Evolutionary conservation across 108 stramenopile species (phyloP).

Genomic region (Conticribra guillardii): DNA sequence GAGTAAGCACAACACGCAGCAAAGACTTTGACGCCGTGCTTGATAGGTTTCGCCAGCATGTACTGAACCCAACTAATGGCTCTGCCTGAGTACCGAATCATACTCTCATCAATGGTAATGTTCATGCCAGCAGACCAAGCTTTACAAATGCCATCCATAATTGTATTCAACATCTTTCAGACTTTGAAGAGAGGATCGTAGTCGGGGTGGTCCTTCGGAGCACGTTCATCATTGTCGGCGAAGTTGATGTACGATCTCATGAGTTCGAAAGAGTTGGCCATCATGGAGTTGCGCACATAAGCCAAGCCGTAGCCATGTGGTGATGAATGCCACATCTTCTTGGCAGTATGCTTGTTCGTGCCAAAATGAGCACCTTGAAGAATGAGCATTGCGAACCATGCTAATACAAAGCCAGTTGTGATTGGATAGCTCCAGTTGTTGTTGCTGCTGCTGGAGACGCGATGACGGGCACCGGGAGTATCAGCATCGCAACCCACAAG

Average conservation of each 20-base stretch:
- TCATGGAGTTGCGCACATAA: constrained; percentile 8
- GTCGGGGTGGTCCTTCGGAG: neutral
- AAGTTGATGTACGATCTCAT: constrained; percentile 13
- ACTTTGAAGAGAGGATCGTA: constrained; percentile 24
- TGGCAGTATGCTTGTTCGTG: neutral
- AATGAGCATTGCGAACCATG: neutral
- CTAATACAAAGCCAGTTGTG: neutral
- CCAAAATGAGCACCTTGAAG: neutral
- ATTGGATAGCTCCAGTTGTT: neutral
- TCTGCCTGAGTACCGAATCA: constrained; percentile 20
- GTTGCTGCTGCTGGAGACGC: neutral
- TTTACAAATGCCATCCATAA: constrained; percentile 7
- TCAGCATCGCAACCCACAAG: neutral
- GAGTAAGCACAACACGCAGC: constrained; percentile 13
- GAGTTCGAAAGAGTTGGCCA: constrained; percentile 2
- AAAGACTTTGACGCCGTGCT: constrained; percentile 27
- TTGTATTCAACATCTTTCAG: neutral
- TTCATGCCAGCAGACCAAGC: constrained; percentile 14
- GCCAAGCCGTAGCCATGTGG: neutral
- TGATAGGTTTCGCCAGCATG: constrained; percentile 25
- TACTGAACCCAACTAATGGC: constrained; percentile 11
- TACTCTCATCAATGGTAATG: constrained; percentile 16
- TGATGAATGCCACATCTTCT: neutral
- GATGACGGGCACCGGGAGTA: neutral
- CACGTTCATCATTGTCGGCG: neutral